These are phyloP conservation scores for Polyporus tsugae DNA, from an alignment of 1,284 basidiomycete species.

Conservation along the genomic window DNA sequence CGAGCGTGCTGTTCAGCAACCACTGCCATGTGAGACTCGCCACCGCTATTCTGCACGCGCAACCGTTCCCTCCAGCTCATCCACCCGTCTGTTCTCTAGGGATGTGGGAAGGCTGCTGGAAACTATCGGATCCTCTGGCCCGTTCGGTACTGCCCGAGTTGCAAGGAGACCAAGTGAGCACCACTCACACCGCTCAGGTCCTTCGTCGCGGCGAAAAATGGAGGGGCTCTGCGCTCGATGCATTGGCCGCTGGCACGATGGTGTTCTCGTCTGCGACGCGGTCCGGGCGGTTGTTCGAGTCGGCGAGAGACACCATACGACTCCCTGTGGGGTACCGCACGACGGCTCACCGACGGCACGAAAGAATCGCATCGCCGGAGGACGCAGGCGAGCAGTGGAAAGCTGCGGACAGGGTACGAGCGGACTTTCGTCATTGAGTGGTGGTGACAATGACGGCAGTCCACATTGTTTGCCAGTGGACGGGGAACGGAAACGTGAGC, in stretches of 20 bases:
- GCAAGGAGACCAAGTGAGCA: background rate
- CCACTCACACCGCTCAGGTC: too few relatives aligned
- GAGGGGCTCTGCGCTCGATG: background rate
- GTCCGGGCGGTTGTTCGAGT: background rate
- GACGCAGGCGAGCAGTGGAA: too few relatives aligned
- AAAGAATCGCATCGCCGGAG: too few relatives aligned
- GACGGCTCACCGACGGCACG: too few relatives aligned
- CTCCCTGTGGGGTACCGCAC: too few relatives aligned
- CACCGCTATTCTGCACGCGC: background rate
- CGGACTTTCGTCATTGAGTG: background rate
- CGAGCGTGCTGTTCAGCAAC: constrained; percentile 34
- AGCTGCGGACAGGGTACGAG: background rate
- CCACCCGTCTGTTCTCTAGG: background rate
- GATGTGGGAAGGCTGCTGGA: background rate
- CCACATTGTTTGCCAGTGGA: too few relatives aligned
- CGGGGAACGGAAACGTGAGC: background rate
- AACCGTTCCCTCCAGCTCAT: background rate
- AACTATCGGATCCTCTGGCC: background rate
- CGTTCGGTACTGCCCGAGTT: background rate
- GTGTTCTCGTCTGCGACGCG: background rate
- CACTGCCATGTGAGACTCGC: constrained; percentile 32
- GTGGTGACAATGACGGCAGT: too few relatives aligned
- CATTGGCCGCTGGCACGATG: background rate
- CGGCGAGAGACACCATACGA: background rate
- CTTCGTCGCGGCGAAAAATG: too few relatives aligned